Base-by-base conservation (phyloP, 2,329 filamentous ascomycete genomes). In the Xylaria sp. region DNA sequence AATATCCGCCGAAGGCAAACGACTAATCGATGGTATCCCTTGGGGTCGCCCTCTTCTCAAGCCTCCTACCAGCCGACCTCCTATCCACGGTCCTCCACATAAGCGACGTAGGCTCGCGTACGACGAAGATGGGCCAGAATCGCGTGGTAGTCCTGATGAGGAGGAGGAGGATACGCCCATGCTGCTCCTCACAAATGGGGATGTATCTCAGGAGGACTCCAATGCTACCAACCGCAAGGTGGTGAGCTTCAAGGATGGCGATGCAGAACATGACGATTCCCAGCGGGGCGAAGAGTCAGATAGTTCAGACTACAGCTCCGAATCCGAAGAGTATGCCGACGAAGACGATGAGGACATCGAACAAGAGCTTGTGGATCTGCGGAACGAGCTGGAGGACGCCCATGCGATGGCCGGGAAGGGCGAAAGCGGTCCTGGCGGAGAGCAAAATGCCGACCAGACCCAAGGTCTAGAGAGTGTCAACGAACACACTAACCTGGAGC, bases 21-120 rank as follows among this genome's bases (percentile, higher is more conserved):
- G 92, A 68, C 78, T 97, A 5, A 81, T 94, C 9, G 93, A 97
- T 69, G 92, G 93, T 2, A 78, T 96, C 18, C 83, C 91, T 0
- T 96, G 93, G 69, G 92, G 93, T 2, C 83, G 88, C 55, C 86
- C 88, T 1, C 85, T 85, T 66, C 74, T 93, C 7, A 83, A 82
- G 63, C 66, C 74, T 1, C 78, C 81, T 0, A 77, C 78, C 7
- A 79, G 79, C 52, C 82, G 91, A 43, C 91, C 91, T 1, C 69
- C 81, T 0, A 76, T 95, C 38, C 75, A 79, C 11, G 90, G 95
- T 16, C 89, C 90, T 0, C 87, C 91, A 1, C 81, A 87, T 57
- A 95, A 94, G 69, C 82, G 83, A 63, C 81, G 79, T 34, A 78
- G 85, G 62, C 63, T 88, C 61, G 69, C 70, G 9, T 74, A 77